phyloP scores from a whole-genome alignment of 805 yeast genomes.

The Metschnikowia cerradonensis region DNA sequence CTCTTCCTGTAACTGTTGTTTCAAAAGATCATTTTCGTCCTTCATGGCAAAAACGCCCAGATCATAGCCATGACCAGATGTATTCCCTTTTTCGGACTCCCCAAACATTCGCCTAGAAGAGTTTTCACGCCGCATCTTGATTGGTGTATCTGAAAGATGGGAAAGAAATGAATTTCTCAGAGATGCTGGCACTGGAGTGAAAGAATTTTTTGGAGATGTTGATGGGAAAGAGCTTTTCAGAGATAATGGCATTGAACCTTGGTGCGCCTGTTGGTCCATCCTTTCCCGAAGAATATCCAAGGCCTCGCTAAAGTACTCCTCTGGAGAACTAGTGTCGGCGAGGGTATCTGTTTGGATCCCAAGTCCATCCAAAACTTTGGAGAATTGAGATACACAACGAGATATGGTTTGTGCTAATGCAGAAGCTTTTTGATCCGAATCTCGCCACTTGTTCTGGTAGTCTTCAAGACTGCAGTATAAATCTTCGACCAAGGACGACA shows the following conservation, averaged over 20 bases:
- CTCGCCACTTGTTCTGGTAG: conserved; percentile 29
- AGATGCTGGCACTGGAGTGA: neutral
- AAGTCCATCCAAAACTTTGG: conserved; percentile 14
- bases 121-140: neutral
- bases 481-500: conserved; percentile 35
- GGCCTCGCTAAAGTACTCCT: conserved; percentile 4
- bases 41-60: neutral
- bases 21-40: neutral
- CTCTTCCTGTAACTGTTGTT: neutral
- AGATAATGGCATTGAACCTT: neutral
- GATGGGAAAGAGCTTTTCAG: neutral
- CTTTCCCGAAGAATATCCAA: conserved; percentile 2
- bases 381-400: conserved; percentile 18
- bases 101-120: neutral
- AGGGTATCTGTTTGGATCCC: conserved; percentile 5
- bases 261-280: neutral
- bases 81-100: neutral
- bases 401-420: conserved; percentile 5
- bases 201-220: too few relatives aligned
- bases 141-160: neutral
- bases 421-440: conserved; percentile 15
- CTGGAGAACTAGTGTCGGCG: neutral
- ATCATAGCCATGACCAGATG: neutral
- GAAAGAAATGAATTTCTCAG: neutral
- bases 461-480: conserved; percentile 33